Base-by-base conservation (phyloP, 371 early-diverging fungal genomes). In the Mucor mucedo region DNA sequence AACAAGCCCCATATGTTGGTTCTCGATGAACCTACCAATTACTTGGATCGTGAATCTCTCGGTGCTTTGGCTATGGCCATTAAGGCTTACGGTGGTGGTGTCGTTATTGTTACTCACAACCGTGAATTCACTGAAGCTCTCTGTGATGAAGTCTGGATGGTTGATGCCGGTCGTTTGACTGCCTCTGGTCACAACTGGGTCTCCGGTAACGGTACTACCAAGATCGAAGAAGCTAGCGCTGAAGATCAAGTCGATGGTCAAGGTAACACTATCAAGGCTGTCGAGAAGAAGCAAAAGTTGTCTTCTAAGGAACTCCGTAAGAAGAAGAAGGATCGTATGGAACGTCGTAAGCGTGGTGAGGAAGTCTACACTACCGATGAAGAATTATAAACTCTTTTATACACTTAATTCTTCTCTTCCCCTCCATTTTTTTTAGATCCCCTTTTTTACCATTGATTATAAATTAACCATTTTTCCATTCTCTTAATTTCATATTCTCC, bases 11-110 rank as follows among this genome's bases (percentile, higher is more conserved):
- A 95, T 75, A 88, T 95, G 73, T 74, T 96, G 61, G 93, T 94
- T 69, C 80, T 93, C 63, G 95, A 96, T 77, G 94, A 95, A 78
- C 94, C 94, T 66, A 94, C 93, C 76, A 91, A 91, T 70, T 91
- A 92, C 73, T 76, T 91, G 78, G 90, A 90, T 78, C 87, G 90
- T 61, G 90, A 90, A 65, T 88, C 87, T 41, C 85, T 92, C 39
- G 89, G 90, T 66, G 91, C 90, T 38, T 71, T 92, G 59, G 85
- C 86, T 28, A 77, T 77, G 54, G 89, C 89, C 38, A 77, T 92
- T 68, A 73, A 80, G 53, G 84, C 83, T 61, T 92, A 83, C 70
- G 86, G 88, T 60, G 93, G 93, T 55, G 90, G 87, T 73, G 89
- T 93, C 33, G 86, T 91, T 35, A 89, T 90, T 71, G 87, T 91